Evolutionary conservation across 164 flowering plant species (phyloP).

Genomic region (Aristolochia contorta): DNA sequence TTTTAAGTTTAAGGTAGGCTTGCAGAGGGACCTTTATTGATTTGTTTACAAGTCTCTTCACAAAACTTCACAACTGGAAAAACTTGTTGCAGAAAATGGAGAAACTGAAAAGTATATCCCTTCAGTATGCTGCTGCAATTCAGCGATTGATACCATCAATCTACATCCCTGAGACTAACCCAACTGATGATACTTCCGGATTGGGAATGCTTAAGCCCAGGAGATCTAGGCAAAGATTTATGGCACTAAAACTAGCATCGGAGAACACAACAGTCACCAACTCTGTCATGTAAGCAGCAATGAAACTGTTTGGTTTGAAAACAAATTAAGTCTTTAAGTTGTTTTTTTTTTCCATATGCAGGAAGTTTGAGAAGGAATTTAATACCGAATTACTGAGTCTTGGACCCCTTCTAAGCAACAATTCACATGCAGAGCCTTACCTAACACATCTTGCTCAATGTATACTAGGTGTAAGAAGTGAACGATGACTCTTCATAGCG

Average conservation of each 20-base stretch:
- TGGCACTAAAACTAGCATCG: constrained; percentile 24
- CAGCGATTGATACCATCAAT: constrained; percentile 78
- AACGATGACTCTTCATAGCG: constrained; percentile 14
- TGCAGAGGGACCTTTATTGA: too few species aligned
- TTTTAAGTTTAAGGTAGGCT: too few species aligned
- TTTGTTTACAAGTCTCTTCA: too few species aligned
- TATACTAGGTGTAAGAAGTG: constrained; percentile 71
- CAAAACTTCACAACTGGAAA: too few species aligned
- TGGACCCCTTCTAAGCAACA: constrained; percentile 67
- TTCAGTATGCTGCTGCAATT: constrained; percentile 82
- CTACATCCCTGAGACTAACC: constrained; percentile 33
- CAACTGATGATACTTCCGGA: constrained; percentile 15
- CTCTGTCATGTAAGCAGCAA: constrained; percentile 54
- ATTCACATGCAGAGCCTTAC: constrained; percentile 85
- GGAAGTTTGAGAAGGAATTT: constrained; percentile 90
- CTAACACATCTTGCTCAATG: constrained; percentile 90
- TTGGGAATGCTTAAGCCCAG: constrained; percentile 24
- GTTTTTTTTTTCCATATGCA: constrained; percentile 19
- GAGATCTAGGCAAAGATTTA: constrained; percentile 33
- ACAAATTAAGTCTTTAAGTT: not conserved
- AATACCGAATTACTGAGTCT: constrained; percentile 70
- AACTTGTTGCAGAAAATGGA: constrained; percentile 69
- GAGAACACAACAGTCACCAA: constrained; percentile 39
- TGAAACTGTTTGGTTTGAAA: not conserved
- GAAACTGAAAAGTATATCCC: constrained; percentile 70